A percentile compares a stretch with the other conserved stretches of the same genome.
Conservation (phyloP, 352 stramenopile species). For the Hyaloperonospora arabidopsidis region DNA sequence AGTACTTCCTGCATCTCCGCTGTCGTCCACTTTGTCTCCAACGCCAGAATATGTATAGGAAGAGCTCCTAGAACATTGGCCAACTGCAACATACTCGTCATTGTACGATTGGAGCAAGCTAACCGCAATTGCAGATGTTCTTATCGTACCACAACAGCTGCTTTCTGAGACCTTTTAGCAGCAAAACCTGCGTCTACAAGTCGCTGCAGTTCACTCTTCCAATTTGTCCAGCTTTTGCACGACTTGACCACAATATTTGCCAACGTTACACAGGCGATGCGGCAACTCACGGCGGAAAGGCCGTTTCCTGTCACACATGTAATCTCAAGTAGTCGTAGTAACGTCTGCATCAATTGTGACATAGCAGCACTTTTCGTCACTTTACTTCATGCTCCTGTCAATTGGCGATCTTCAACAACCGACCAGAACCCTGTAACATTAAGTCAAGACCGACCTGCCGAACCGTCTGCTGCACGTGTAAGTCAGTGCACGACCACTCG, state of each 20-base stretch:
- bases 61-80: constrained; percentile 43
- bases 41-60: constrained; percentile 35
- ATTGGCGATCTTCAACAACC: constrained; percentile 1
- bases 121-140: not conserved
- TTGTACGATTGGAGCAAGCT: not conserved
- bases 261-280: constrained; percentile 42
- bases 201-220: constrained; percentile 42
- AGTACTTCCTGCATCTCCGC: constrained; percentile 27
- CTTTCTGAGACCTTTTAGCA: constrained; percentile 25
- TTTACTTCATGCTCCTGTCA: not conserved
- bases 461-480: constrained; percentile 34
- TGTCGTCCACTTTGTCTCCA: constrained; percentile 18
- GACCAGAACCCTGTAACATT: no score
- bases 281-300: constrained; percentile 29
- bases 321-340: constrained; percentile 36
- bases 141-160: constrained; percentile 28
- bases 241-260: constrained; percentile 47
- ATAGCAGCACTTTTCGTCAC: constrained; percentile 10
- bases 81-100: constrained; percentile 22
- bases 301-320: constrained; percentile 21
- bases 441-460: constrained; percentile 31
- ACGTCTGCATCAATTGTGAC: constrained; percentile 23
- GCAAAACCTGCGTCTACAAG: constrained; percentile 35
- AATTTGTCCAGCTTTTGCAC: constrained; percentile 30
- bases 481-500: constrained; percentile 34